Evolutionary conservation across 768 basidiomycete genomes (phyloP).

Genomic region (Hysterangium stoloniferum): DNA sequence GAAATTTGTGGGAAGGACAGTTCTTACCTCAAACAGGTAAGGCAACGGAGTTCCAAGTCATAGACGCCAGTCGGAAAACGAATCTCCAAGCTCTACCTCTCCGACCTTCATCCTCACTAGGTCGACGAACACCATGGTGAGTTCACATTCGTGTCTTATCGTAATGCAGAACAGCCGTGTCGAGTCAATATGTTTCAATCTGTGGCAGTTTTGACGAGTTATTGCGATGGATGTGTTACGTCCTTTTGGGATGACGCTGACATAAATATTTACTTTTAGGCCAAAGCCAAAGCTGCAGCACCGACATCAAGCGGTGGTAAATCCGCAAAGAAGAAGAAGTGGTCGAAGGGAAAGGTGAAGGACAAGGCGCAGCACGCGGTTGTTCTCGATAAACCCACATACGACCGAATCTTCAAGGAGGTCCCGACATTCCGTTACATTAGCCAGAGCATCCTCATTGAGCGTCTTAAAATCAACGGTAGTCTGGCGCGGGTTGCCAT

Average conservation of each 20-base stretch:
- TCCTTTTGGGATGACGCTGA: neutral
- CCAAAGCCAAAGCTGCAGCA: conserved; percentile 76
- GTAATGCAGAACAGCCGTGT: neutral
- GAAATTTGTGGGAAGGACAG: neutral
- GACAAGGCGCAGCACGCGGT: conserved; percentile 99
- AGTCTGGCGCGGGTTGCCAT: conserved; percentile 89
- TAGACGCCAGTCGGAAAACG: neutral
- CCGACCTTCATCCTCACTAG: conserved; percentile 1
- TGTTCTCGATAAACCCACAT: conserved; percentile 87
- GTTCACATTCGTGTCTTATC: neutral
- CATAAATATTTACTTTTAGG: conserved; percentile 26
- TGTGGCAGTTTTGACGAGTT: neutral
- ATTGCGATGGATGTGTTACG: conserved; percentile 5
- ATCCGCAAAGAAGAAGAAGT: conserved; percentile 99
- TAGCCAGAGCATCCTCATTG: conserved; percentile 96
- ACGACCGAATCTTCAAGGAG: conserved; percentile 94
- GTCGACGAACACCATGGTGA: conserved; percentile 5
- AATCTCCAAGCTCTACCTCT: neutral
- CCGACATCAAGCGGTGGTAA: conserved; percentile 67
- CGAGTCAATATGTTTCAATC: neutral
- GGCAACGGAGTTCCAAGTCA: neutral
- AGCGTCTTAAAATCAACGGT: conserved; percentile 96
- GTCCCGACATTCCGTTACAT: conserved; percentile 99
- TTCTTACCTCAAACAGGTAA: neutral
- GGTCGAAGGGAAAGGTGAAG: conserved; percentile 99